phyloP scores from a whole-genome alignment of 2,329 filamentous ascomycete genomes.

The Malbranchea zuffiana region DNA sequence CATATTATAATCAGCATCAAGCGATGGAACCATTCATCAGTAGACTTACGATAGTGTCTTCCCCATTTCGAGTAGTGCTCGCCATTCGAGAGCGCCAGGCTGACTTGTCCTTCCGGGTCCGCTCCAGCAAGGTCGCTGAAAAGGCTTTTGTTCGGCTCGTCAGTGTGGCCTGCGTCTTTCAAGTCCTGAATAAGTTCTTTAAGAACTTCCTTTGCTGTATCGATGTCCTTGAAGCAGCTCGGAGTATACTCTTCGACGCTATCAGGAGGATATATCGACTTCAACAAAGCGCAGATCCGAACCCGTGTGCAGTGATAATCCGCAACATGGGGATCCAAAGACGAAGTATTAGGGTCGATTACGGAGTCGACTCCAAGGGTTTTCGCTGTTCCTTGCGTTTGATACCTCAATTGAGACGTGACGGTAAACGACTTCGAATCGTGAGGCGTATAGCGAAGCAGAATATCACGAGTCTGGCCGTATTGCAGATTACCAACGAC shows the following conservation, averaged over 20 bases:
- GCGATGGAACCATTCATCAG: too few species aligned
- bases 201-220: slow-evolving; percentile 19
- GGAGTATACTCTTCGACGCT: slow-evolving; percentile 30
- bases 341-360: too few species aligned
- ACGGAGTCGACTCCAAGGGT: too few species aligned
- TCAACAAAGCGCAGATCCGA: slow-evolving; percentile 41
- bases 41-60: slow-evolving; percentile 37
- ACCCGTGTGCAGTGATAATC: slow-evolving; percentile 46
- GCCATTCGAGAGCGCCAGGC: slow-evolving; percentile 34
- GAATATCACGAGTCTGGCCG: slow-evolving; percentile 50
- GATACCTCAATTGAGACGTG: too few species aligned
- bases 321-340: too few species aligned
- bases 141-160: slow-evolving; percentile 35
- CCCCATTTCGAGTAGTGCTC: slow-evolving; percentile 45
- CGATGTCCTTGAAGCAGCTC: slow-evolving; percentile 2
- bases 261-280: slow-evolving; percentile 35
- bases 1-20: background rate
- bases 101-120: slow-evolving; percentile 41
- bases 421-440: too few species aligned
- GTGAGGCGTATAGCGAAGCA: slow-evolving; percentile 36
- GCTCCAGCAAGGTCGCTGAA: slow-evolving; percentile 40
- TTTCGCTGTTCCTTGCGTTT: too few species aligned
- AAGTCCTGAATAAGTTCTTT: slow-evolving; percentile 24
- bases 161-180: slow-evolving; percentile 27
- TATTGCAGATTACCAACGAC: slow-evolving; percentile 45